Conservation (phyloP, 192 early-diverging fungal species). For the Rhizophagus sp. region DNA sequence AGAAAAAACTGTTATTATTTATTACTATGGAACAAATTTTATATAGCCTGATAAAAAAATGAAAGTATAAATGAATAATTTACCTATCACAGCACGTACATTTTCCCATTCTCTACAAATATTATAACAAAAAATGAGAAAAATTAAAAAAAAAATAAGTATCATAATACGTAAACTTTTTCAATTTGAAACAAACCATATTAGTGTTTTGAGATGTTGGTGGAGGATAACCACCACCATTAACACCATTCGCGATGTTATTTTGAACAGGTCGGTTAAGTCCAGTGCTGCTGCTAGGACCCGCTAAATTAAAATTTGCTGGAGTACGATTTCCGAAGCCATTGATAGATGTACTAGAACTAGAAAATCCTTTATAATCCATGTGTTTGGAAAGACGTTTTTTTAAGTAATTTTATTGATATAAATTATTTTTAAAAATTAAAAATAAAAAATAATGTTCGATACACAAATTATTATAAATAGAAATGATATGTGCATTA, state of each 20-base stretch:
- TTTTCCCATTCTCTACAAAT: slow-evolving; percentile 52
- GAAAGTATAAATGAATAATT: not conserved
- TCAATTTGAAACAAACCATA: not conserved
- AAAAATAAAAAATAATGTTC: not conserved
- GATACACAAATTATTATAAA: not conserved
- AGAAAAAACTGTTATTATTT: not conserved
- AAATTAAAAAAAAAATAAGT: not conserved
- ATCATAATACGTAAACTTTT: not conserved
- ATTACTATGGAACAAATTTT: not conserved
- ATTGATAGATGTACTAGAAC: not conserved
- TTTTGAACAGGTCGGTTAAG: not conserved
- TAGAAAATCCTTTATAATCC: not conserved
- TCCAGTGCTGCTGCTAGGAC: not conserved
- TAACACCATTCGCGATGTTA: not conserved
- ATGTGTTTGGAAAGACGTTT: not conserved
- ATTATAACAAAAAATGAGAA: not conserved
- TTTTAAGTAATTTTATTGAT: too few species aligned
- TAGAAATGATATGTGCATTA: not conserved
- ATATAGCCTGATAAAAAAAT: not conserved
- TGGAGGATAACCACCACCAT: not conserved
- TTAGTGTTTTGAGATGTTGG: not conserved
- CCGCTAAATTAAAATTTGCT: not conserved
- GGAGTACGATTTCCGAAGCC: not conserved
- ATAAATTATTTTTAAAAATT: too few species aligned
- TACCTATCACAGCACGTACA: slow-evolving; percentile 69